Evolutionary conservation across 306 rosid species (phyloP).

Genomic region (Sicyos baderoa): DNA sequence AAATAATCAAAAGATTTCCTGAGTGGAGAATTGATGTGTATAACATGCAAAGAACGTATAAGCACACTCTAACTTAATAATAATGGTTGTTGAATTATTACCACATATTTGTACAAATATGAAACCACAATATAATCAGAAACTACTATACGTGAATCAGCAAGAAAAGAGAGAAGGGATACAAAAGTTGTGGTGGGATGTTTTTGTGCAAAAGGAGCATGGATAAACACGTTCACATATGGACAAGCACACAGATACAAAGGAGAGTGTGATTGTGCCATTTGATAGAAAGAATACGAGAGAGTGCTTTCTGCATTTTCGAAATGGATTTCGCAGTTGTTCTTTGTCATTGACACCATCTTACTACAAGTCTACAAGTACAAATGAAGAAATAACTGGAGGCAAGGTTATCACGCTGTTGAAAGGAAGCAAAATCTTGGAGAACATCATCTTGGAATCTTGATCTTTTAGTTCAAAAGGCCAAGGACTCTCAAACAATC

Average conservation of each 20-base stretch:
- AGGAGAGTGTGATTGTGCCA: too few species aligned
- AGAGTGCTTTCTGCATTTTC: too few species aligned
- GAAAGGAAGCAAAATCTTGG: background rate
- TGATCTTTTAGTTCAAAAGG: background rate
- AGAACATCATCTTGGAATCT: background rate
- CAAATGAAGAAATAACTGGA: background rate
- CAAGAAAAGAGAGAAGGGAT: conserved; percentile 9
- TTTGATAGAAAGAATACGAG: too few species aligned
- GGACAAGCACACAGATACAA: background rate
- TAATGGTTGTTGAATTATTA: background rate
- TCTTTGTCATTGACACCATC: too few species aligned
- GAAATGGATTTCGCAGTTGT: too few species aligned
- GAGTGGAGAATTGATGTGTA: background rate
- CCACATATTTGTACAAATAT: background rate
- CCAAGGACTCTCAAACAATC: background rate
- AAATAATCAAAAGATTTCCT: conserved; percentile 14
- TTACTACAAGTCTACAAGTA: too few species aligned
- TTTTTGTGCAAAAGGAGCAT: background rate
- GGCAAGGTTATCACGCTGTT: background rate
- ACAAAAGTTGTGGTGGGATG: background rate
- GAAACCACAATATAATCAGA: conserved; percentile 2
- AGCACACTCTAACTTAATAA: background rate
- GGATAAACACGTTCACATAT: background rate
- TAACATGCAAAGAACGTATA: background rate
- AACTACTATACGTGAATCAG: background rate